A percentile compares a stretch with the other conserved stretches of the same genome.
phyloP scores from a whole-genome alignment of 164 flowering plant genomes.

The Santalum album region DNA sequence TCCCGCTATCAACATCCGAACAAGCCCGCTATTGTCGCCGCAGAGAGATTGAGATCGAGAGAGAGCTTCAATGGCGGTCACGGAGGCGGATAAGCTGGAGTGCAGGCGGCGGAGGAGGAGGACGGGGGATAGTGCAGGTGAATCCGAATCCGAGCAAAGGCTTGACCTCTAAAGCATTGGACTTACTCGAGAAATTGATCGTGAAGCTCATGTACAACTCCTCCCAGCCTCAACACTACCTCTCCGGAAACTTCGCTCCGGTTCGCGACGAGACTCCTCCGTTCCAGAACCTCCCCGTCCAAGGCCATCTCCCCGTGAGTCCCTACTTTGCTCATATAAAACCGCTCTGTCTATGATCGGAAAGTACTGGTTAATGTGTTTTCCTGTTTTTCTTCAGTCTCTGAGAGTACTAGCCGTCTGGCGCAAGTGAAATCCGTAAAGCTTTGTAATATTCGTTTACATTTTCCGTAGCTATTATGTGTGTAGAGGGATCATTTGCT shows the following conservation, averaged over 20 bases:
- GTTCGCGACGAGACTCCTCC: conserved; percentile 73
- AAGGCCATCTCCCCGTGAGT: conserved; percentile 66
- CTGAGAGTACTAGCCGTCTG: too few relatives aligned
- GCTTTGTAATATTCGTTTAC: too few relatives aligned
- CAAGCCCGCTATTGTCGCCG: too few relatives aligned
- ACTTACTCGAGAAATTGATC: conserved; percentile 47
- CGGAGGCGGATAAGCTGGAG: conserved; percentile 7
- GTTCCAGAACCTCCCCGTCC: conserved; percentile 41
- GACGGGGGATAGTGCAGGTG: conserved; percentile 32
- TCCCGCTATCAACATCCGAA: too few relatives aligned
- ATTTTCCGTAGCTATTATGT: too few relatives aligned
- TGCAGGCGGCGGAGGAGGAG: conserved; percentile 13
- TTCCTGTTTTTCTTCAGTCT: not conserved
- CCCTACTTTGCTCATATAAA: not conserved
- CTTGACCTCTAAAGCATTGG: conserved; percentile 35
- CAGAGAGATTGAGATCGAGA: not conserved
- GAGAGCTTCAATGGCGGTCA: not conserved
- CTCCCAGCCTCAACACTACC: conserved; percentile 48
- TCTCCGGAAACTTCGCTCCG: conserved; percentile 80
- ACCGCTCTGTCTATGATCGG: too few relatives aligned
- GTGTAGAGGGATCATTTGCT: too few relatives aligned
- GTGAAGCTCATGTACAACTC: conserved; percentile 63
- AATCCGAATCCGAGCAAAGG: conserved; percentile 67
- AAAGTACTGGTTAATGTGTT: not conserved
- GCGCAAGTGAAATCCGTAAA: too few relatives aligned